Conservation (phyloP, 495 filamentous ascomycete species). For the Pseudomonodictys pantanalensis region DNA sequence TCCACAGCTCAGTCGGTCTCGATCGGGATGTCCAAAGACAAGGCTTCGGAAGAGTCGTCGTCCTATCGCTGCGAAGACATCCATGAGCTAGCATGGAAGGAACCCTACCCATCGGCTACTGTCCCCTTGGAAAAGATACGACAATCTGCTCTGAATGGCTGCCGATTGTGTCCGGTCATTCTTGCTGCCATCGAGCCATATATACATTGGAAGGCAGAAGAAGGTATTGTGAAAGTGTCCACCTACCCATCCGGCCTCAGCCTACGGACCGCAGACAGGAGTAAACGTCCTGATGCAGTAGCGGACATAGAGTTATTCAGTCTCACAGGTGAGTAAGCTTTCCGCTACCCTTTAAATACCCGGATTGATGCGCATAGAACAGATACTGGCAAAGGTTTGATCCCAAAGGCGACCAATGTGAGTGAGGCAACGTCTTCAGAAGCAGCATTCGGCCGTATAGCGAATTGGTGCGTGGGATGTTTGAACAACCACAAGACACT, state of each 20-base stretch:
- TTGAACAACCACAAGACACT: not conserved
- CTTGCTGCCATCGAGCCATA: not conserved
- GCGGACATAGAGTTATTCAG: not conserved
- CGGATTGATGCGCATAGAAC: not conserved
- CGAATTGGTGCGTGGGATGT: not conserved
- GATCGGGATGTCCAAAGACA: no score
- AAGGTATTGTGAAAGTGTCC: not conserved
- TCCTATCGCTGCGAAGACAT: not conserved
- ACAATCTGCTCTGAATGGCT: not conserved
- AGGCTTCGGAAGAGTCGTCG: no score
- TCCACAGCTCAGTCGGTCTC: no score
- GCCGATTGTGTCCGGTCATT: not conserved
- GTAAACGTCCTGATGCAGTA: not conserved
- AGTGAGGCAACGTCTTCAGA: not conserved
- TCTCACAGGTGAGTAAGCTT: not conserved
- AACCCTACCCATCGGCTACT: not conserved
- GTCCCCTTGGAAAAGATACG: not conserved
- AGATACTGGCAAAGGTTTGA: not conserved
- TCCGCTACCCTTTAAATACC: not conserved
- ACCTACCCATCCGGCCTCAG: not conserved
- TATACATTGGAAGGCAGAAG: not conserved
- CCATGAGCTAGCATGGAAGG: not conserved
- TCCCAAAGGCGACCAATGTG: not conserved
- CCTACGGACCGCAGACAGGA: not conserved
- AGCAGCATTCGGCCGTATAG: not conserved